Conservation (phyloP, 2,329 filamentous ascomycete species). For the Rutstroemia sydowiana region DNA sequence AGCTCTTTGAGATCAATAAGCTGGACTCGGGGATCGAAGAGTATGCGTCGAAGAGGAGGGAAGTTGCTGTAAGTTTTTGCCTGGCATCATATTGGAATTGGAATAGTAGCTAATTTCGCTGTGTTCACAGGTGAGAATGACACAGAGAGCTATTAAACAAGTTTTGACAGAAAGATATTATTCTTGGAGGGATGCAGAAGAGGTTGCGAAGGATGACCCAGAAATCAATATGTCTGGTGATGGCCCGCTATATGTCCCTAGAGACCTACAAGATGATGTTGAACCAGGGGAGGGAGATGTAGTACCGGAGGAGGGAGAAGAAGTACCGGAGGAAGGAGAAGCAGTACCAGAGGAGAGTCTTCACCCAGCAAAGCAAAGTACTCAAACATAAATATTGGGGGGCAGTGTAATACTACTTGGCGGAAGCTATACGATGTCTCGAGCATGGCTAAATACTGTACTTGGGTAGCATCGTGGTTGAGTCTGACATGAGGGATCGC, state of each 20-base stretch:
- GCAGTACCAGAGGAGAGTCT: background rate
- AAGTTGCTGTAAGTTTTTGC: slow-evolving; percentile 52
- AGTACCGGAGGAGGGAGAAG: slow-evolving; percentile 24
- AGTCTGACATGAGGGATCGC: background rate
- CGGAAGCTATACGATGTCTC: background rate
- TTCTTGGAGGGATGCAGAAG: slow-evolving; percentile 71
- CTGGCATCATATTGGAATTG: too few species aligned
- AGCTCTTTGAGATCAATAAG: slow-evolving; percentile 58
- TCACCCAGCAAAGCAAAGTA: background rate
- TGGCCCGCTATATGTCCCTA: slow-evolving; percentile 24
- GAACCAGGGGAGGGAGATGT: background rate
- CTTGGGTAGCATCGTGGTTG: background rate
- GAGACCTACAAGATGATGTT: slow-evolving; percentile 28
- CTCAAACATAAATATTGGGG: background rate
- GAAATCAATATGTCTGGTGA: slow-evolving; percentile 47
- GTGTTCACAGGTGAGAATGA: slow-evolving; percentile 56
- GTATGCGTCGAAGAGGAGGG: slow-evolving; percentile 55
- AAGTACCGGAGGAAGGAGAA: slow-evolving; percentile 20
- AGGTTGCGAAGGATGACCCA: slow-evolving; percentile 57
- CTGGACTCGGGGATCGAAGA: slow-evolving; percentile 67
- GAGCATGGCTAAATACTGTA: background rate
- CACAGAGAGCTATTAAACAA: slow-evolving; percentile 78
- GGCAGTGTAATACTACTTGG: background rate
- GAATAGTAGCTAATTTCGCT: slow-evolving; percentile 8
- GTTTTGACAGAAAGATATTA: slow-evolving; percentile 82